Evolutionary conservation across 164 flowering plant species (phyloP).

Genomic region (Kingdonia uniflora): DNA sequence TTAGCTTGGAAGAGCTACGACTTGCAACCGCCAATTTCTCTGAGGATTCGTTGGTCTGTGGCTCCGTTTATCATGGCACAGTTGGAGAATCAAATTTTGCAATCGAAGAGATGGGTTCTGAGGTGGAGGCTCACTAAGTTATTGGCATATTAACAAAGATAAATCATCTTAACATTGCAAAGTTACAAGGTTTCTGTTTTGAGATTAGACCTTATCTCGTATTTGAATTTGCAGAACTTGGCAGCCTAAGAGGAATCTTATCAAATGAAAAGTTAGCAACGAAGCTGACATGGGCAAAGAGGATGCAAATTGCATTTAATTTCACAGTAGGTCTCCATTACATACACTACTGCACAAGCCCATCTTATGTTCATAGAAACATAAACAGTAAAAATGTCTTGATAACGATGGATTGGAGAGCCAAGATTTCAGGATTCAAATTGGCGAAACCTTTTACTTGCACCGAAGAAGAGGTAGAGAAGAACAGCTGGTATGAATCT

Average conservation of each 20-base stretch:
- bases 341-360: slow-evolving; percentile 47
- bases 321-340: slow-evolving; percentile 54
- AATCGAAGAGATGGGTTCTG: slow-evolving; percentile 41
- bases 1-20: slow-evolving; percentile 37
- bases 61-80: slow-evolving; percentile 31
- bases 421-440: slow-evolving; percentile 38
- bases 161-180: slow-evolving; percentile 51
- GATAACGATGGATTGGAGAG: slow-evolving; percentile 44
- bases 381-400: slow-evolving; percentile 36
- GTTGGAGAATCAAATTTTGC: slow-evolving; percentile 31
- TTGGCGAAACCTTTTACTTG: slow-evolving; percentile 18
- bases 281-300: slow-evolving; percentile 32
- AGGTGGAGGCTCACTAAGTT: slow-evolving; percentile 26
- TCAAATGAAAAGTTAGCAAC: slow-evolving; percentile 11
- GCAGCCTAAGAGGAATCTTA: slow-evolving; percentile 44
- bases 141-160: slow-evolving; percentile 43
- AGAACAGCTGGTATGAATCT: slow-evolving; percentile 14
- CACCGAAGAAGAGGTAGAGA: slow-evolving; percentile 4
- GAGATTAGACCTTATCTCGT: slow-evolving; percentile 38
- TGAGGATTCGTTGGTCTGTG: slow-evolving; percentile 27
- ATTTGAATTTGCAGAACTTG: slow-evolving; percentile 42
- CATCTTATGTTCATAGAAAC: slow-evolving; percentile 38
- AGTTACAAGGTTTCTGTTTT: slow-evolving; percentile 40
- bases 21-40: slow-evolving; percentile 45
- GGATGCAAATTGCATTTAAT: slow-evolving; percentile 51